These are phyloP conservation scores for Colletotrichum aenigma DNA, from an alignment of 2,329 filamentous ascomycete genomes.

Conservation along the genomic window DNA sequence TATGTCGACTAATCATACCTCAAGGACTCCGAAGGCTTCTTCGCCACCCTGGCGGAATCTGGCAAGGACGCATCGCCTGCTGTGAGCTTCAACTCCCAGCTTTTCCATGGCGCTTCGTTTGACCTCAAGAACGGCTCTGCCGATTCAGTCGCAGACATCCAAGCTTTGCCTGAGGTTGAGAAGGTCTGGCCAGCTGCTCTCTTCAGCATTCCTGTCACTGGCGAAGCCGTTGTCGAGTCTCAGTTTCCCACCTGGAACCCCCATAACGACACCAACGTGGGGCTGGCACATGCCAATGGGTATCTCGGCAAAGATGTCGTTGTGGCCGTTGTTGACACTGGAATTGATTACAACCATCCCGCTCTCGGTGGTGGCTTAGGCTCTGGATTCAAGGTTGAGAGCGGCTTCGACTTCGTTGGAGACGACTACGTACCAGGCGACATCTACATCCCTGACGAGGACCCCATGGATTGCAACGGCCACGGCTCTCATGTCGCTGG, in stretches of 20 bases:
- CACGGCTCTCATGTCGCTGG: neutral
- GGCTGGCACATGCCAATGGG: neutral
- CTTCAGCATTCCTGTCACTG: neutral
- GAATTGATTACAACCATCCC: slow-evolving; percentile 55
- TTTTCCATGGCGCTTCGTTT: slow-evolving; percentile 15
- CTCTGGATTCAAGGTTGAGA: slow-evolving; percentile 48
- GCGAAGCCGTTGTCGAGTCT: neutral
- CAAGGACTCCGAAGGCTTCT: slow-evolving; percentile 2
- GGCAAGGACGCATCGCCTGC: neutral
- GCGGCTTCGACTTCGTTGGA: slow-evolving; percentile 32
- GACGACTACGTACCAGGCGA: slow-evolving; percentile 28
- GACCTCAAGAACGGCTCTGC: neutral
- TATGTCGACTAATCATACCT: neutral
- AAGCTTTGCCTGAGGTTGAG: neutral
- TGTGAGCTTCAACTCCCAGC: slow-evolving; percentile 6
- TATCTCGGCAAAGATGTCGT: neutral
- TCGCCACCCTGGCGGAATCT: neutral
- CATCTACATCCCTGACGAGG: slow-evolving; percentile 34
- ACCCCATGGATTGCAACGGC: slow-evolving; percentile 41
- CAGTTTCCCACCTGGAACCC: neutral
- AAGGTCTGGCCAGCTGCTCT: neutral
- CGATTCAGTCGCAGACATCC: neutral
- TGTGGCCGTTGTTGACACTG: slow-evolving; percentile 31
- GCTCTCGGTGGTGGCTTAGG: slow-evolving; percentile 59
- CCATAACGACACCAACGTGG: neutral